phyloP scores from a whole-genome alignment of 148 eudicot genomes.

The Talinum fruticosum region DNA sequence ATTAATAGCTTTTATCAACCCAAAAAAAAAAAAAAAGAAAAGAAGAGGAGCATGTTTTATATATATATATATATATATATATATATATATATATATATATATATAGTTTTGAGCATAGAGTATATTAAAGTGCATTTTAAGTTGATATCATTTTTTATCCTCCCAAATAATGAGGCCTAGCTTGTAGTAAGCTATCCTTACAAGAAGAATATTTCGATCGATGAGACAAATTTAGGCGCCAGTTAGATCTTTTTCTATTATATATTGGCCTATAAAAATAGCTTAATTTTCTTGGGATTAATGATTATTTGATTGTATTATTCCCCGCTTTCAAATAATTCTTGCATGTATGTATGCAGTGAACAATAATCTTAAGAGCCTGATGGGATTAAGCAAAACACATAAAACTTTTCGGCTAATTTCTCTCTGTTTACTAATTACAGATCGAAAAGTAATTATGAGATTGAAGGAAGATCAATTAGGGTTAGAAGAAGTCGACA shows the following conservation, averaged over 20 bases:
- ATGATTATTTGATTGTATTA: neutral
- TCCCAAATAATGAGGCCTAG: slow-evolving; percentile 1
- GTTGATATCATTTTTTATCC: slow-evolving; percentile 3
- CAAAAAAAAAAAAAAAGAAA: too few species aligned
- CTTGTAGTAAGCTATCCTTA: neutral
- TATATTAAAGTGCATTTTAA: too few species aligned
- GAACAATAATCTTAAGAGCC: neutral
- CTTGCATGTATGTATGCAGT: neutral
- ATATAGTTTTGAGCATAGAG: too few species aligned
- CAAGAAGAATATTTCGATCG: slow-evolving; percentile 15
- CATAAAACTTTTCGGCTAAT: neutral
- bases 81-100: too few species aligned
- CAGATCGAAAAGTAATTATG: neutral
- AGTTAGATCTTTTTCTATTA: slow-evolving; percentile 6
- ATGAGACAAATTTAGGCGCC: slow-evolving; percentile 6
- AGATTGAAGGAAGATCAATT: neutral
- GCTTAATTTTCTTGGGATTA: slow-evolving; percentile 19
- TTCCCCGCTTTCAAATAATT: neutral
- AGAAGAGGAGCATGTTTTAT: too few species aligned
- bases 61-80: too few species aligned
- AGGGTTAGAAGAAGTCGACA: neutral
- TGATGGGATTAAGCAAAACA: neutral
- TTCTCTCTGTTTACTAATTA: neutral
- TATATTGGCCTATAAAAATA: neutral
- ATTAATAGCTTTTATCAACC: too few species aligned